These are phyloP conservation scores for Boletus sensibilis DNA, from an alignment of 768 basidiomycete species.

Conservation along the genomic window DNA sequence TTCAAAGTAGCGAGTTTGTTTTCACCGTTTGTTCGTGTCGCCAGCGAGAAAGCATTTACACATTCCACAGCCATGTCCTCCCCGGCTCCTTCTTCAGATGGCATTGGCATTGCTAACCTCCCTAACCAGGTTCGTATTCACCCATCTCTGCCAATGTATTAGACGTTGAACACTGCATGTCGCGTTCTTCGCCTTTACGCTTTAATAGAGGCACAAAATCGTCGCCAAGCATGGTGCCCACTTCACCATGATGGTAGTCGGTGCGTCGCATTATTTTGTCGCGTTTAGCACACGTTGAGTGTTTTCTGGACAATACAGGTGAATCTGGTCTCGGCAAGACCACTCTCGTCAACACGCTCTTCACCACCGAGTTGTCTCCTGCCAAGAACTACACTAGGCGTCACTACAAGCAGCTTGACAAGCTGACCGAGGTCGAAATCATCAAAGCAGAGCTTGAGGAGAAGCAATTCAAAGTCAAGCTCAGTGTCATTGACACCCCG, in stretches of 20 bases:
- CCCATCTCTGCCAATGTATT: not conserved
- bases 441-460: slow-evolving; percentile 99
- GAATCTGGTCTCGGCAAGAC: slow-evolving; percentile 98
- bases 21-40: slow-evolving; percentile 20
- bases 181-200: slow-evolving; percentile 5
- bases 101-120: slow-evolving; percentile 93
- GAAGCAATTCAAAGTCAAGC: slow-evolving; percentile 98
- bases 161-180: not conserved
- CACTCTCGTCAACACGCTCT: slow-evolving; percentile 97
- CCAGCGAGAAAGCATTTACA: slow-evolving; percentile 16
- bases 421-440: slow-evolving; percentile 97
- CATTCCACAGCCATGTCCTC: slow-evolving; percentile 25
- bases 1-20: slow-evolving; percentile 26
- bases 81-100: slow-evolving; percentile 50
- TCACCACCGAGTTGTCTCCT: slow-evolving; percentile 93
- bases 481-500: slow-evolving; percentile 98
- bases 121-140: slow-evolving; percentile 83
- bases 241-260: slow-evolving; percentile 99
- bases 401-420: slow-evolving; percentile 96
- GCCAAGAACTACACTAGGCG: slow-evolving; percentile 87
- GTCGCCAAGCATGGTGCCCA: slow-evolving; percentile 96
- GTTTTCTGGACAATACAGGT: slow-evolving; percentile 44
- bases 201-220: slow-evolving; percentile 90
- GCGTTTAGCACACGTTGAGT: not conserved
- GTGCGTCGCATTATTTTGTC: slow-evolving; percentile 39